A percentile compares a stretch with the other conserved stretches of the same genome.
These are phyloP conservation scores for Neonothopanus nambi DNA, from an alignment of 1,284 basidiomycete genomes.

Conservation along the genomic window DNA sequence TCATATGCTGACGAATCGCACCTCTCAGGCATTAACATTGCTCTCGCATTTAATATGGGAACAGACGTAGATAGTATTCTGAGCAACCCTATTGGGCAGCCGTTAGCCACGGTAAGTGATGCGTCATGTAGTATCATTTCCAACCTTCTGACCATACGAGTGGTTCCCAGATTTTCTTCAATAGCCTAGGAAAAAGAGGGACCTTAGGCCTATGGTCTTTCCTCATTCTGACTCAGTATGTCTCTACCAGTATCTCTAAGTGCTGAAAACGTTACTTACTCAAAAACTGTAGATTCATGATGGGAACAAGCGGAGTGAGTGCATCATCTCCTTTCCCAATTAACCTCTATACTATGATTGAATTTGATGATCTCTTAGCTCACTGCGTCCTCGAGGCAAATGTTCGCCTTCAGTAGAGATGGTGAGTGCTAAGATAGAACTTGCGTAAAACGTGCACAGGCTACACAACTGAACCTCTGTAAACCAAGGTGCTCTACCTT, in stretches of 20 bases:
- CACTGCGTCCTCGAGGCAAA: constrained; percentile 48
- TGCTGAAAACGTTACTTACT: background rate
- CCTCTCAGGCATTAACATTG: constrained; percentile 53
- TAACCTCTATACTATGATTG: background rate
- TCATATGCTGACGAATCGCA: too few species aligned
- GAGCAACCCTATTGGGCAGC: constrained; percentile 64
- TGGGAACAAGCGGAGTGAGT: constrained; percentile 5
- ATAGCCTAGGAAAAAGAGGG: constrained; percentile 48
- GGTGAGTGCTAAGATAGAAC: constrained; percentile 5
- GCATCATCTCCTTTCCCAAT: constrained; percentile 23
- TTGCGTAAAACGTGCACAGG: background rate
- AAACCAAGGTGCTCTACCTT: constrained; percentile 58
- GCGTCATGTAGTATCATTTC: background rate
- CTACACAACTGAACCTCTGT: background rate
- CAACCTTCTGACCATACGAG: constrained; percentile 20
- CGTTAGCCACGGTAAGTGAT: constrained; percentile 28
- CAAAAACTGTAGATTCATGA: background rate
- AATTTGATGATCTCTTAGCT: constrained; percentile 23
- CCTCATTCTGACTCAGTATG: constrained; percentile 51
- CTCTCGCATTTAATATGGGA: constrained; percentile 64
- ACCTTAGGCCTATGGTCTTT: constrained; percentile 51
- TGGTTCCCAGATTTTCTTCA: constrained; percentile 47
- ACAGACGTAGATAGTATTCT: constrained; percentile 46
- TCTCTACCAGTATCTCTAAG: background rate
- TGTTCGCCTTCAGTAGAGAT: constrained; percentile 56